Base-by-base conservation (phyloP, 306 rosid genomes). In the Sesbania bispinosa region DNA sequence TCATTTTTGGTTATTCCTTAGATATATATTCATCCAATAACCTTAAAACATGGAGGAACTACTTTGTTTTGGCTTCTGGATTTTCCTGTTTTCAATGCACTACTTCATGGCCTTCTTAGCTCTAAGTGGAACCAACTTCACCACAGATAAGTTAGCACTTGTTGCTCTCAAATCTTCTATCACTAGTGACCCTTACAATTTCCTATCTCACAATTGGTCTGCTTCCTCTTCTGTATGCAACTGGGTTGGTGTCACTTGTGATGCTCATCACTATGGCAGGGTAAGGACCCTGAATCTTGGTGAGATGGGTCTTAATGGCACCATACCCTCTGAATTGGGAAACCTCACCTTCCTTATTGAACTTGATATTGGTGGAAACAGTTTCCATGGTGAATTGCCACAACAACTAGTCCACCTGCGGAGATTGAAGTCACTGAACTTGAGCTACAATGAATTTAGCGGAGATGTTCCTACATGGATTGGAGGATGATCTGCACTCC, bases 221-320 rank as follows among this genome's bases (percentile, higher is more conserved):
- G 2, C 39, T 15, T 27, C 67, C 4, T 71, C 68, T 13, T 60
- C 70, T 20, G 5, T 35, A 8, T 73, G 78, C 52, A 73, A 33
- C 11, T 73, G 78, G 78, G 27, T 48, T 61, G 78, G 78, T 73
- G 70, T 73, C 62, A 61, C 78, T 7, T 73, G 70, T 73, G 48
- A 48, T 50, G 19, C 13, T 9, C 29, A 13, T 1, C 62, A 35
- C 23, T n/a, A n/a, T n/a, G 29, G 14, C 54, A 54, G 67, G 32
- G 68, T 75, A 1, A 47, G 16, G 3, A 10, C 19, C 14, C 32
- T 75, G 41, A 65, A 42, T 10, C 74, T 65, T 54, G 11, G 51
- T 30, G 27, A 55, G 19, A 43, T 43, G 68, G 60, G 20, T 32
- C 74, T 75, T 21, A 30, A 10, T 0, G 80, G 80, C 6, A 66